Percentiles rank a stretch among this genome's conserved stretches.
Conservation (phyloP, 106 monocot species). For the Acorus calamus region DNA sequence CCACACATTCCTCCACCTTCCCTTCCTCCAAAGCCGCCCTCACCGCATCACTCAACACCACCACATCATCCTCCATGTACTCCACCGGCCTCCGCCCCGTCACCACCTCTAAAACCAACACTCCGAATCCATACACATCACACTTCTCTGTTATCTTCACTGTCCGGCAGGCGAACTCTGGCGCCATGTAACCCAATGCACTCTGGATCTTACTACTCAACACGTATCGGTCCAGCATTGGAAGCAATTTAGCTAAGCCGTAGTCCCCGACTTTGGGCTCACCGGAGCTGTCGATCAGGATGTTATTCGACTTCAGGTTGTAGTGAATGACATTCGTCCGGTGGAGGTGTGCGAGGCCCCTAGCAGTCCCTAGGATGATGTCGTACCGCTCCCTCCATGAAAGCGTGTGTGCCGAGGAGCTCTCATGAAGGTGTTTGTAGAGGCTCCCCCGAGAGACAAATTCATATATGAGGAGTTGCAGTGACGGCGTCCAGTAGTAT, state of each 20-base stretch:
- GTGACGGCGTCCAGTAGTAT: conserved; percentile 84
- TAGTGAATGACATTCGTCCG: conserved; percentile 59
- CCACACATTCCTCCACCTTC: conserved; percentile 61
- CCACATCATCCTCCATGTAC: conserved; percentile 94
- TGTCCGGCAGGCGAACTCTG: conserved; percentile 70
- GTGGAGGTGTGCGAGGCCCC: conserved; percentile 62
- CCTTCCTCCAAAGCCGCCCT: conserved; percentile 63
- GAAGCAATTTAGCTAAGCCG: conserved; percentile 75
- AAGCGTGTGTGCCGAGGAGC: conserved; percentile 19
- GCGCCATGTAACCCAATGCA: conserved; percentile 94
- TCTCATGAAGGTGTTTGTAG: conserved; percentile 69
- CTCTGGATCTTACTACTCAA: conserved; percentile 90
- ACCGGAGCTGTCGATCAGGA: conserved; percentile 62
- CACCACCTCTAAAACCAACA: conserved; percentile 56
- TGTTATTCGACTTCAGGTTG: conserved; percentile 85
- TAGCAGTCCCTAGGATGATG: conserved; percentile 66
- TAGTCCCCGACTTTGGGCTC: conserved; percentile 75
- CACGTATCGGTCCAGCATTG: conserved; percentile 78
- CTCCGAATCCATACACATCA: conserved; percentile 80
- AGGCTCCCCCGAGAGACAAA: conserved; percentile 73
- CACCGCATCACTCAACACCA: conserved; percentile 70
- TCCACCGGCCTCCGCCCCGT: conserved; percentile 77
- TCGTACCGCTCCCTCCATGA: conserved; percentile 75
- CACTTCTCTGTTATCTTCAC: conserved; percentile 88
- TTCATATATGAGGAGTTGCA: conserved; percentile 92